phyloP scores from a whole-genome alignment of 108 stramenopile genomes.

The Cyclotella sp. region DNA sequence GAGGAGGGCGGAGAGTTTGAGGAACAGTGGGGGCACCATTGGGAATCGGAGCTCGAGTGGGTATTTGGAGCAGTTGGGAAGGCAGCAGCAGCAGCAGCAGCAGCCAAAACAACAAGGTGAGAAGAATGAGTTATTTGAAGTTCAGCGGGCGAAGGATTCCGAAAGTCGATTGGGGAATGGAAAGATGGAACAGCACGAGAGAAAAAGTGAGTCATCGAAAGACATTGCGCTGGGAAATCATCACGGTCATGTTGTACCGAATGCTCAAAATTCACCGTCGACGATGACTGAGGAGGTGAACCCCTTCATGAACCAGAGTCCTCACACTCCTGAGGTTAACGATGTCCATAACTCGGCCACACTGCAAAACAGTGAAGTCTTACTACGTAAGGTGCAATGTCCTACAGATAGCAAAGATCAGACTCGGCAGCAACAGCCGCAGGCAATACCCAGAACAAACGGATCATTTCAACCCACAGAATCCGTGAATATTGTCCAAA shows the following conservation, averaged over 20 bases:
- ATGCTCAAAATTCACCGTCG: too few relatives aligned
- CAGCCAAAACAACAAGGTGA: constrained; percentile 21
- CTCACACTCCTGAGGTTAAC: too few relatives aligned
- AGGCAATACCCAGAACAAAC: background rate
- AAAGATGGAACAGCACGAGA: background rate
- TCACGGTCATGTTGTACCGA: too few relatives aligned
- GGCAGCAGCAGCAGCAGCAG: background rate
- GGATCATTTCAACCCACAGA: background rate
- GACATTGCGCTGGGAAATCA: too few relatives aligned
- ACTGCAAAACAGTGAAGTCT: background rate
- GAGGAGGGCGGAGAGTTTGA: constrained; percentile 27
- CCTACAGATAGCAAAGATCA: background rate
- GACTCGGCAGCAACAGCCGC: background rate
- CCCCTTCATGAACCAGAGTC: too few relatives aligned
- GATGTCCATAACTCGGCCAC: background rate
- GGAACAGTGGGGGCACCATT: constrained; percentile 24
- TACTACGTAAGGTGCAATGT: background rate
- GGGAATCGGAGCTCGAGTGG: constrained; percentile 35
- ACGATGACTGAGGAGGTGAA: too few relatives aligned
- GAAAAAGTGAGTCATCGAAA: background rate
- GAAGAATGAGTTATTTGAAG: constrained; percentile 8
- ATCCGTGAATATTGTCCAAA: background rate
- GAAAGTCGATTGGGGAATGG: background rate
- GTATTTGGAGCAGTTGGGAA: constrained; percentile 32
- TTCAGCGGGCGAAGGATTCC: background rate